Conservation (phyloP, 306 rosid species). For the Parietaria judaica region DNA sequence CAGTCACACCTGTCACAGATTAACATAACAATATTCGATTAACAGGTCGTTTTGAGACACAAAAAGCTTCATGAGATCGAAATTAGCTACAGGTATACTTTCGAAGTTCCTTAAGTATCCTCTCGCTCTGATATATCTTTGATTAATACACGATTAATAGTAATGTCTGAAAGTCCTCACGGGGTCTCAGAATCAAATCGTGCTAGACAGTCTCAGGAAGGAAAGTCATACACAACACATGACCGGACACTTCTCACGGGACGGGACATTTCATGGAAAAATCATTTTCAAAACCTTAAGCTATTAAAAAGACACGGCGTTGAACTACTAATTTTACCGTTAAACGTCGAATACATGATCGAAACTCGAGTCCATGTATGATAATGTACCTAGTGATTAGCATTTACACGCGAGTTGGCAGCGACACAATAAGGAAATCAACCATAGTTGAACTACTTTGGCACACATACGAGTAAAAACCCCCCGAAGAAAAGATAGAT, state of each 20-base stretch:
- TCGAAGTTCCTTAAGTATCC: neutral
- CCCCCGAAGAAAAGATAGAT: too few species aligned
- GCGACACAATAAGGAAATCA: too few species aligned
- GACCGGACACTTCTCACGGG: neutral
- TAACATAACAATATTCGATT: slow-evolving; percentile 5
- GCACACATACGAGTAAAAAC: too few species aligned
- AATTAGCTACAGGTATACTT: neutral
- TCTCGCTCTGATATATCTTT: neutral
- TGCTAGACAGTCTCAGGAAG: too few species aligned
- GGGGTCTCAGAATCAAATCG: neutral
- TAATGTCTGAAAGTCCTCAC: neutral
- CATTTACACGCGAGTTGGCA: too few species aligned
- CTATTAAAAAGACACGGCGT: neutral
- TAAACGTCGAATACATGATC: too few species aligned
- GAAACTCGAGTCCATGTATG: too few species aligned
- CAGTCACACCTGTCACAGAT: slow-evolving; percentile 42
- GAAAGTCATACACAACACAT: too few species aligned
- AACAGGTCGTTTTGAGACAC: neutral
- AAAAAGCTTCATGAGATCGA: neutral
- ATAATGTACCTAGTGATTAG: too few species aligned
- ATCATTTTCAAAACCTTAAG: neutral
- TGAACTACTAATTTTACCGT: too few species aligned
- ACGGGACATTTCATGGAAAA: neutral
- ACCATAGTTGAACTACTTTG: too few species aligned
- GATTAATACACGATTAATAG: neutral